These are phyloP conservation scores for sunflower (Helianthus annuus) DNA, from an alignment of 129 eudicot species.

Conservation along the genomic window HanXRQr2.0-SUNRISE NC_035435.2:115131576-115132075, in stretches of 20 bases:
- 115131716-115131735: slow-evolving; percentile 70
- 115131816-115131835: slow-evolving; percentile 84
- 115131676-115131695: slow-evolving; percentile 88
- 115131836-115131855: slow-evolving; percentile 96
- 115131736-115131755: slow-evolving; percentile 73
- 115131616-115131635: slow-evolving; percentile 88
- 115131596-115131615: neutral
- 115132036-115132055: slow-evolving; percentile 89
- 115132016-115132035: slow-evolving; percentile 79
- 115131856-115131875: slow-evolving; percentile 55
- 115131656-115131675: slow-evolving; percentile 75
- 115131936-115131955: slow-evolving; percentile 50
- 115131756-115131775: slow-evolving; percentile 92
- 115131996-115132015: slow-evolving; percentile 67
- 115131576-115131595: slow-evolving; percentile 15
- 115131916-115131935: neutral
- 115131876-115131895: neutral
- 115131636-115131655: slow-evolving; percentile 78
- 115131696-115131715: slow-evolving; percentile 84
- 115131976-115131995: slow-evolving; percentile 62
- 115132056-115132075: slow-evolving; percentile 93
- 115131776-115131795: slow-evolving; percentile 90
- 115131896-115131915: neutral
- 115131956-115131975: slow-evolving; percentile 71
- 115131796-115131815: slow-evolving; percentile 79